Evolutionary conservation across 1,139 yeast species (phyloP), one percentile per base, ranked within the genome.

Genomic region (Pichia sp.): DNA sequence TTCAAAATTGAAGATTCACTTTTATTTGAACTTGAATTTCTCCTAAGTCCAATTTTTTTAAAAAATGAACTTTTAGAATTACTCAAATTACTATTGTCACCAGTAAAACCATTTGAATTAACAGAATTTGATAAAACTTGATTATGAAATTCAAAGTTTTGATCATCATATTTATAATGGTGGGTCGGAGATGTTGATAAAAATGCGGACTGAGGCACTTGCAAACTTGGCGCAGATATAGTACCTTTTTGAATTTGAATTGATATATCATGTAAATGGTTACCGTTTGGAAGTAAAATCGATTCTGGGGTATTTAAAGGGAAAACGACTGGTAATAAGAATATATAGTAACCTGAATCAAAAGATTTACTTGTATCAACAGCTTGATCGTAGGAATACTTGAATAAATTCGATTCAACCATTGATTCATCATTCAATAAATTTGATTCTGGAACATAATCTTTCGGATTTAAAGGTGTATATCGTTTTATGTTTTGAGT

Each of bases 291-390:
- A 3, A 85, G 77, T 36, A 69, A 65, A 6, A 85, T 73, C 0
- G 92, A 68, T 47, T 89, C 92, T 0, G 96, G 92, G 5, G 86
- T 76, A 53, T 74, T 76, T 40, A 83, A 76, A 1, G 92, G 88
- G 47, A 86, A 74, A 3, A 83, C 69, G 2, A 85, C 69, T 0
- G 95, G 94, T 40, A 89, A 68, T 41, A 86, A 66, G 63, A 85
- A 89, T 1, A 88, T 81, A 61, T 89, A 89, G 59, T 84, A 79
- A 33, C 97, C 96, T 8, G 95, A 80, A 47, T 78, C 78, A 56
- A 72, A 44, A 7, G 40, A 26, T 18, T 45, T 42, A 10, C 38
- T 40, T n/a, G 39, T 7, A 18, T 32, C 27, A 10, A 18, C 18
- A 33, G 72, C 36, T 68, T 30, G 32, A 54, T 30, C 58, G 43